A percentile compares a stretch with the other conserved stretches of the same genome.
Conservation (phyloP, 345 rosid genomes). For the Crucihimalaya himalaica region DNA sequence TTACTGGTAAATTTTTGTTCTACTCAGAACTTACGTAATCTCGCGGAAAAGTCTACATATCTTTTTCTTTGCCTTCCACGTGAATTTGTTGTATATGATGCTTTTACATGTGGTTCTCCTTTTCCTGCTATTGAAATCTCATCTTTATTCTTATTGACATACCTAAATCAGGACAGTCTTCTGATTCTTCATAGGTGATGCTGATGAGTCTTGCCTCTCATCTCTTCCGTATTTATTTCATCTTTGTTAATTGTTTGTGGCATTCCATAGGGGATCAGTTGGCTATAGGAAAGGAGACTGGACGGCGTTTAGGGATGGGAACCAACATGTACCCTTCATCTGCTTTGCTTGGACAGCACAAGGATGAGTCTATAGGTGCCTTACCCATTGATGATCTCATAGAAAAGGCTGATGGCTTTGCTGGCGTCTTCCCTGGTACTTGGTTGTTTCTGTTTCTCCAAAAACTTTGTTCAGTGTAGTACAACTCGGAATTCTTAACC, state of each 20-base stretch:
- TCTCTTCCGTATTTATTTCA: background rate
- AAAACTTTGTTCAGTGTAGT: background rate
- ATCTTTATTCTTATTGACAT: background rate
- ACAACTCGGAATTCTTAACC: background rate
- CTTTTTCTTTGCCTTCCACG: background rate
- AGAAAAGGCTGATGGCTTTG: conserved; percentile 99
- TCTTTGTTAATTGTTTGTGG: conserved; percentile 21
- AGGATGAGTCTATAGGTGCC: conserved; percentile 89
- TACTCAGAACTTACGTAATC: conserved; percentile 17
- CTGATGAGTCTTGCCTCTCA: conserved; percentile 8
- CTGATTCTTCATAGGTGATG: background rate
- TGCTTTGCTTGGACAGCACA: conserved; percentile 89
- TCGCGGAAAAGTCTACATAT: background rate
- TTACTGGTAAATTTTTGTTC: conserved; percentile 62
- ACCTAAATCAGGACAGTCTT: background rate
- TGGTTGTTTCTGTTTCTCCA: background rate
- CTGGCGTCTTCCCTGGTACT: conserved; percentile 98
- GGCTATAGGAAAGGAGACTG: conserved; percentile 97
- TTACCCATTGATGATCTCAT: conserved; percentile 95
- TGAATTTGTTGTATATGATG: background rate
- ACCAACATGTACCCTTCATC: conserved; percentile 99
- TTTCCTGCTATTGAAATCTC: background rate
- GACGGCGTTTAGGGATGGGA: conserved; percentile 98
- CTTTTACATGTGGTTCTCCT: background rate
- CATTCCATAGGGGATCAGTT: conserved; percentile 81